A percentile compares a stretch with the other conserved stretches of the same genome.
Evolutionary conservation across 2,329 filamentous ascomycete genomes (phyloP).

Genomic region (Fusarium beomiforme): DNA sequence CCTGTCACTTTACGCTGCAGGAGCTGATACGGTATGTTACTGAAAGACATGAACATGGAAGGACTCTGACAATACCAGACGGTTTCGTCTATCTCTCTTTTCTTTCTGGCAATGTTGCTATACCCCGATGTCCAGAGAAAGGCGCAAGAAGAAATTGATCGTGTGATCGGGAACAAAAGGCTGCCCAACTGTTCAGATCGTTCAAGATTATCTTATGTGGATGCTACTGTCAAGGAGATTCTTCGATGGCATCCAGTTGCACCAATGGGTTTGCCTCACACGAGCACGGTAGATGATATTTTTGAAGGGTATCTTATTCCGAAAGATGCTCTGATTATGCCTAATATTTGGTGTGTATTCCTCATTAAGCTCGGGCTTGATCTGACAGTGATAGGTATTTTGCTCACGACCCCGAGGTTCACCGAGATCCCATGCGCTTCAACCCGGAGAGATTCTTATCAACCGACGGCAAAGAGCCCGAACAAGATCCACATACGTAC

Average conservation of each 20-base stretch:
- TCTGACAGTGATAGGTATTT: slow-evolving; percentile 15
- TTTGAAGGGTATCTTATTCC: slow-evolving; percentile 40
- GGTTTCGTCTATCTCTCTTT: slow-evolving; percentile 25
- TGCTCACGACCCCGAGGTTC: slow-evolving; percentile 27
- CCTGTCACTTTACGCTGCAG: slow-evolving; percentile 28
- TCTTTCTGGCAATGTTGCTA: slow-evolving; percentile 29
- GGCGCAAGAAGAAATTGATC: slow-evolving; percentile 34
- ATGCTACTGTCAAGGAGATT: slow-evolving; percentile 45
- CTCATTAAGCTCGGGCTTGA: too few relatives aligned
- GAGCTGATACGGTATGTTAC: slow-evolving; percentile 31
- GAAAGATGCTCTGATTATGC: slow-evolving; percentile 29
- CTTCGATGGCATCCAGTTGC: slow-evolving; percentile 44
- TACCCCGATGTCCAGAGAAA: slow-evolving; percentile 25
- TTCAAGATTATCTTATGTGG: slow-evolving; percentile 40
- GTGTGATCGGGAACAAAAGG: slow-evolving; percentile 40
- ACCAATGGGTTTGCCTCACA: slow-evolving; percentile 51
- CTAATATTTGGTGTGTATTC: slow-evolving; percentile 27
- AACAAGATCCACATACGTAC: slow-evolving; percentile 42
- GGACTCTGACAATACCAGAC: slow-evolving; percentile 5
- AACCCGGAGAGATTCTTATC: slow-evolving; percentile 30
- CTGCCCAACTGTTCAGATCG: slow-evolving; percentile 39
- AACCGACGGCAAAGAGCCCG: slow-evolving; percentile 25
- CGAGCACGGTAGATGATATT: slow-evolving; percentile 44
- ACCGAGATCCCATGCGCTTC: slow-evolving; percentile 22
- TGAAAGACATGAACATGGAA: rapidly evolving